Evolutionary conservation across 2,329 filamentous ascomycete genomes (phyloP), one percentile per base, ranked within the genome.

Genomic region (Alternaria tenuissima): DNA sequence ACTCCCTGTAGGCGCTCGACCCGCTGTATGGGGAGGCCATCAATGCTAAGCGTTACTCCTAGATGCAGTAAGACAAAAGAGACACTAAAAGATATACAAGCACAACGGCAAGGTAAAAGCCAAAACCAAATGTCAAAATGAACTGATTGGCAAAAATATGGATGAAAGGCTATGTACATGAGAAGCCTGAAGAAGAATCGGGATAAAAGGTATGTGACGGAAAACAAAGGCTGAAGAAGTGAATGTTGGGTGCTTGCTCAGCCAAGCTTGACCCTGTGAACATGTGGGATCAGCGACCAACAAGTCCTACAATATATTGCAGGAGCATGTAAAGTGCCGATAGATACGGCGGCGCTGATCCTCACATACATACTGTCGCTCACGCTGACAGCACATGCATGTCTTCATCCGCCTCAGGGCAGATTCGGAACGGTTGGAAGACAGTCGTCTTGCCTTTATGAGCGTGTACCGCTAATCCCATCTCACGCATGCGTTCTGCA

Each of bases 401-500:
- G 49, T 75, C 78, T 46, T 72, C 69, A 58, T 77, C 72, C 8
- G 68, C 66, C 6, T 67, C 65, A 14, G 63, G 52, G 26, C 69
- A 68, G 44, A 72, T 66, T 34, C 69, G 65, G 58, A 75, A 72
- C 14, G 67, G 67, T 16, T 66, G 72, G 28, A 74, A 71, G 49
- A 66, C 65, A 3, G 61, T 65, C 7, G 63, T 67, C 56, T 76
- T 76, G 60, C 76, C 75, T 59, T 89, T 91, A 62, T 72, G 80
- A 92, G 93, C 74, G 92, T 92, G 60, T 92, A 93, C 85, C 95
- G 92, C 75, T 57, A 98, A 85, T 55, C 94, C 95, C 60, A 99
- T 86, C 79, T 96, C 91, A 72, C 90, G 87, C 95, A 99, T 99
- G 66, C 94, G 88, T 82, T 97, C 91, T 36, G 92, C 93, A 57